Percentiles rank a stretch among this genome's conserved stretches.
Evolutionary conservation across 2,329 filamentous ascomycete species (phyloP).

Genomic region (Amauroascus niger): DNA sequence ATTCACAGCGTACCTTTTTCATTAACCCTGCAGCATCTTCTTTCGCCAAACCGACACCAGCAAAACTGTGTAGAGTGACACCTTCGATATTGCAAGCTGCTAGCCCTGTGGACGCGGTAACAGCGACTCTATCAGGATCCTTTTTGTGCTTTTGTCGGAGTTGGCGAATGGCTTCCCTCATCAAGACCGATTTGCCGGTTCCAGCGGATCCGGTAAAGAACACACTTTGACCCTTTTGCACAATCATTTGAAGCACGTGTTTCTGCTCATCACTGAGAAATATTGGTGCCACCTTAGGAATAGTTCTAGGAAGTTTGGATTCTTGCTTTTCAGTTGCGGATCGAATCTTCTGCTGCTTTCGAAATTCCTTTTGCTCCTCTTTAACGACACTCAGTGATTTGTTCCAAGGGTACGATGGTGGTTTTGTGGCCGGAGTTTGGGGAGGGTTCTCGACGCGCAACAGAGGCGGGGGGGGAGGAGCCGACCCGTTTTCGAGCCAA

Average conservation of each 20-base stretch:
- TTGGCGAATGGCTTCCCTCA: conserved; percentile 79
- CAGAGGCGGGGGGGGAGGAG: neutral
- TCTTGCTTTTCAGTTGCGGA: conserved; percentile 27
- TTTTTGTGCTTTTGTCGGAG: conserved; percentile 64
- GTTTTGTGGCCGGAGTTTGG: conserved; percentile 38
- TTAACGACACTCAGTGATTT: conserved; percentile 64
- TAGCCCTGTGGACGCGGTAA: conserved; percentile 90
- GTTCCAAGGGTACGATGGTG: conserved; percentile 54
- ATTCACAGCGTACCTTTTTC: conserved; percentile 51
- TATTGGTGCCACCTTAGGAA: conserved; percentile 44
- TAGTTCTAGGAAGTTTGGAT: conserved; percentile 23
- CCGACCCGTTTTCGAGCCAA: conserved; percentile 38
- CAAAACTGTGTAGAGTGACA: conserved; percentile 89
- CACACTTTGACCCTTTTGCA: conserved; percentile 71
- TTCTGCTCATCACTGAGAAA: conserved; percentile 79
- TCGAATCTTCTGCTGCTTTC: conserved; percentile 48
- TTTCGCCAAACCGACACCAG: conserved; percentile 90
- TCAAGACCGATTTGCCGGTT: conserved; percentile 93
- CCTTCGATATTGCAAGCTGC: conserved; percentile 96
- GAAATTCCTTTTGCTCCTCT: conserved; percentile 63
- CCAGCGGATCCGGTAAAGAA: conserved; percentile 96
- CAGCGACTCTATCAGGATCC: conserved; percentile 76
- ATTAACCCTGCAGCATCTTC: conserved; percentile 70
- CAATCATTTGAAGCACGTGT: conserved; percentile 71
- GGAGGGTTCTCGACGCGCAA: neutral